Conservation (phyloP, 2,329 filamentous ascomycete species). For the Eutypa lata region DNA sequence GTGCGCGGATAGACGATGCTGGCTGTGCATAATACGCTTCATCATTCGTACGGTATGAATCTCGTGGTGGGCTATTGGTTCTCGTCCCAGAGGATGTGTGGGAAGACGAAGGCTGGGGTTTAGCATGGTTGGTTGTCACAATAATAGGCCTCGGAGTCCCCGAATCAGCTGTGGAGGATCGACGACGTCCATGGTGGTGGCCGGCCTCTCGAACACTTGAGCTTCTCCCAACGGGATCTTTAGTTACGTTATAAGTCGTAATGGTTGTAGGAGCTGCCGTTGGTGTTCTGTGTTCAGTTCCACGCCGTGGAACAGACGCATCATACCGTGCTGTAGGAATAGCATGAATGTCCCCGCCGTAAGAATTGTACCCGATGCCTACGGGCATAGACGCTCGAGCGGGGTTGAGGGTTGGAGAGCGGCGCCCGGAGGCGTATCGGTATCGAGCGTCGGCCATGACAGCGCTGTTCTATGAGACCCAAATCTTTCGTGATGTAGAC, state of each 20-base stretch:
- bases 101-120: constrained; percentile 37
- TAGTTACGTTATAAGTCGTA: constrained; percentile 55
- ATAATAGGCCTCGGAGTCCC: constrained; percentile 51
- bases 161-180: constrained; percentile 50
- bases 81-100: constrained; percentile 34
- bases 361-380: constrained; percentile 47
- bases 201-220: constrained; percentile 46
- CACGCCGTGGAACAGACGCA: constrained; percentile 30
- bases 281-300: constrained; percentile 28
- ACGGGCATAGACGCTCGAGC: constrained; percentile 53
- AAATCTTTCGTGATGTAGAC: not conserved
- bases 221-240: constrained; percentile 47
- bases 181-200: constrained; percentile 38
- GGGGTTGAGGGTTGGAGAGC: constrained; percentile 45
- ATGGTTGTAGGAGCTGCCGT: constrained; percentile 41
- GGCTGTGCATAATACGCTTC: constrained; percentile 54
- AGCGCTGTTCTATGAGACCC: constrained; percentile 7
- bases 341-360: constrained; percentile 53
- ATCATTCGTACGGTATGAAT: constrained; percentile 52
- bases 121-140: constrained; percentile 50
- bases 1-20: constrained; percentile 53
- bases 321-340: constrained; percentile 41
- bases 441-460: constrained; percentile 48
- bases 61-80: constrained; percentile 47
- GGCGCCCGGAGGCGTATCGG: constrained; percentile 38